These are phyloP conservation scores for Pseudocercospora pini-densiflorae DNA, from an alignment of 2,329 filamentous ascomycete species.

Conservation along the genomic window DNA sequence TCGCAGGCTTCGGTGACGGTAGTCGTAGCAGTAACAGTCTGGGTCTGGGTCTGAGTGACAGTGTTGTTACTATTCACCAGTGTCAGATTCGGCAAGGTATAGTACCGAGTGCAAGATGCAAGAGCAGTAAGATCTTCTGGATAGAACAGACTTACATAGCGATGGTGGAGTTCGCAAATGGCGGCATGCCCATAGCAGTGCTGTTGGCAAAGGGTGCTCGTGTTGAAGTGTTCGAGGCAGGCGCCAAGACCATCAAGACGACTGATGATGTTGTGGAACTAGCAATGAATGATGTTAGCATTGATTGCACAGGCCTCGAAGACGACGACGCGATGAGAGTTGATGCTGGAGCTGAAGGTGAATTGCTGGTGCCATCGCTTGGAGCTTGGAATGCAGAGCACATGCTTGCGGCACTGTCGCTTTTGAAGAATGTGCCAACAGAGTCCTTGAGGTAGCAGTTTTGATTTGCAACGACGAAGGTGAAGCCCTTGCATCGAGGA, in stretches of 20 bases:
- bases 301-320: background rate
- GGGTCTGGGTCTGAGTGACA: constrained; percentile 4
- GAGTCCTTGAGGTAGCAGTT: background rate
- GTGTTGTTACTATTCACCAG: background rate
- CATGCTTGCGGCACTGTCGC: background rate
- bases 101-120: background rate
- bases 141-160: background rate
- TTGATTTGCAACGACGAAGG: background rate
- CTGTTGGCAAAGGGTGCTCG: constrained; percentile 4
- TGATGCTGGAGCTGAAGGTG: background rate
- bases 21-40: background rate
- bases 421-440: background rate
- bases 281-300: background rate
- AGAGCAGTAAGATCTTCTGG: background rate
- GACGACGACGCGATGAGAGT: background rate
- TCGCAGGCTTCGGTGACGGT: constrained; percentile 10
- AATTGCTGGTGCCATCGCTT: background rate
- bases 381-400: background rate
- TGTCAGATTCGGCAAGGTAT: background rate
- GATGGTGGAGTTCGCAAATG: background rate
- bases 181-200: background rate
- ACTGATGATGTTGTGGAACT: background rate
- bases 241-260: background rate
- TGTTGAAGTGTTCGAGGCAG: background rate
- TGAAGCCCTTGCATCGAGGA: background rate